Conservation (phyloP, 177 flowering plant genomes). For the Vitis hybrid region DNA sequence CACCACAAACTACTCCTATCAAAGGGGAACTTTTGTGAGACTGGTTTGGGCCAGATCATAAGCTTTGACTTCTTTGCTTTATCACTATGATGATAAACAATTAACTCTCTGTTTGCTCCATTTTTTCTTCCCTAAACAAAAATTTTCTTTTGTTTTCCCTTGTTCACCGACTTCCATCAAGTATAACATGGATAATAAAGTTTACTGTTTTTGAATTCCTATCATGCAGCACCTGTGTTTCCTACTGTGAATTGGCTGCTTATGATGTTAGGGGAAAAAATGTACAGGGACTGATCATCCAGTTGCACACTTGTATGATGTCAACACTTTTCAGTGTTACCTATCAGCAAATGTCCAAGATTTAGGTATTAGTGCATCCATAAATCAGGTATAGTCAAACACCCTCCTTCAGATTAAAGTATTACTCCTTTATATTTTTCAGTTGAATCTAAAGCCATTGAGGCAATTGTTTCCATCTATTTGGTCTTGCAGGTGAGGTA, state of each 20-base stretch:
- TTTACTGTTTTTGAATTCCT: not conserved
- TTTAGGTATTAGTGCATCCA: constrained; percentile 56
- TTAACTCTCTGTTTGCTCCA: no score
- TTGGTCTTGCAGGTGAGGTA: constrained; percentile 61
- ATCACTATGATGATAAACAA: no score
- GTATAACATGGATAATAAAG: not conserved
- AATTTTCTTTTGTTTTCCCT: not conserved
- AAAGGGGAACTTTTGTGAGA: no score
- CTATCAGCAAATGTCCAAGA: constrained; percentile 67
- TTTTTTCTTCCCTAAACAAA: not conserved
- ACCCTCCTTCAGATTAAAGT: constrained; percentile 1
- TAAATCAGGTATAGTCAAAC: constrained; percentile 63
- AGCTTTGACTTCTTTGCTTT: no score
- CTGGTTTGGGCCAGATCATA: no score
- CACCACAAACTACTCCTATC: no score
- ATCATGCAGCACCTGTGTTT: not conserved
- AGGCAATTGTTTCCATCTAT: constrained; percentile 6
- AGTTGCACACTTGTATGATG: constrained; percentile 78
- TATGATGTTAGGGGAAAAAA: constrained; percentile 1
- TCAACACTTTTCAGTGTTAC: constrained; percentile 84
- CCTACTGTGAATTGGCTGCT: constrained; percentile 1
- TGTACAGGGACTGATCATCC: constrained; percentile 85
- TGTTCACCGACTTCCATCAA: not conserved
- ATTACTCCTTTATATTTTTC: constrained; percentile 2
- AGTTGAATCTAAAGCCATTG: constrained; percentile 4